Evolutionary conservation across 2,329 filamentous ascomycete species (phyloP), one percentile per base, ranked within the genome.

Genomic region (Fusarium nisikadoi): DNA sequence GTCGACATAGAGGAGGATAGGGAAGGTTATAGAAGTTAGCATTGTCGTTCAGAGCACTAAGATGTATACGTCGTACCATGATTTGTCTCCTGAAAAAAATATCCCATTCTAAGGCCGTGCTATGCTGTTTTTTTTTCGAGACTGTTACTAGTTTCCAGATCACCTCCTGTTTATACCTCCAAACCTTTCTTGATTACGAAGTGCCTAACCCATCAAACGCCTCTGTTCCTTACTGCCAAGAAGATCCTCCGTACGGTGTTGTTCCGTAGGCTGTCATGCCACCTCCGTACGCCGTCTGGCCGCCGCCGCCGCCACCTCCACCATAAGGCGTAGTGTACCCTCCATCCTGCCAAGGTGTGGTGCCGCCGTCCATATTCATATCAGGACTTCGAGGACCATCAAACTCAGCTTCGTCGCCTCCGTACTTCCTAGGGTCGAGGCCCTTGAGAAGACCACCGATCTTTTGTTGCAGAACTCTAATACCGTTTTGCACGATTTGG

Each of bases 401-500:
- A 72, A 89, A 89, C 69, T 87, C 89, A 71, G 86, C 86, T 75
- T 87, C 86, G 65, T 89, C 89, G 41, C 85, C 86, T 56, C 88
- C 87, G 50, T 83, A 83, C 72, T 83, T 83, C 45, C 80, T 77
- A 3, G 81, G 81, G 53, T 89, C 88, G 59, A 85, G 81, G 5
- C 86, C 82, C 77, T 86, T 86, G 68, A 97, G 92, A 42, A 98
- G 89, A 8, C 87, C 88, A 5, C 95, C 96, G 39, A 99, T 89
- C 84, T 99, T 99, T 74, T 92, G 89, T 81, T 98, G 96, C 62
- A 99, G 85, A 33, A 94, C 92, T 71, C 92, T 91, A 81, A 99
- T 97, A 38, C 94, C 95, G 77, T 94, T 91, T 76, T 95, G 91
- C 56, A 99, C 90, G 75, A 98, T 96, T 70, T 90, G 88, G 78